A percentile compares a stretch with the other conserved stretches of the same genome.
These are phyloP conservation scores for Suillus sp. DNA, from an alignment of 768 basidiomycete genomes.

Conservation along the genomic window DNA sequence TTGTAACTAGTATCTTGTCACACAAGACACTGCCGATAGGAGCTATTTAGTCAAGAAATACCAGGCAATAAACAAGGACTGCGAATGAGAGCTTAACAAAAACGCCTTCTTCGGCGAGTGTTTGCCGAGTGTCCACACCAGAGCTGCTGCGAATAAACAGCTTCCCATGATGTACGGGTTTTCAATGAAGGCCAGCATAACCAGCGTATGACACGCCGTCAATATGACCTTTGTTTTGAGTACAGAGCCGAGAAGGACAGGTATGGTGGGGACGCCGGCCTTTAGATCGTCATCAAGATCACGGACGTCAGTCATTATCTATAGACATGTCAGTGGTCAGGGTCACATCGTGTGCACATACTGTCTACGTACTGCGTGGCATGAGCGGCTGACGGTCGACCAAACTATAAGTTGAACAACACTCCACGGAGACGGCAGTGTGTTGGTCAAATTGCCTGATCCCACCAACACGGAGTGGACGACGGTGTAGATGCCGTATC, in stretches of 20 bases:
- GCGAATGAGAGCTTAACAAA: not conserved
- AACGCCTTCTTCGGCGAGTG: not conserved
- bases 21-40: no score
- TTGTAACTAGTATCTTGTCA: no score
- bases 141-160: not conserved
- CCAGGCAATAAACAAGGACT: not conserved
- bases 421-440: not conserved
- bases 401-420: not conserved
- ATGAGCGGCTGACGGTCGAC: not conserved
- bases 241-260: not conserved
- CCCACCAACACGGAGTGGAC: not conserved
- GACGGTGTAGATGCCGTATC: not conserved
- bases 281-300: not conserved
- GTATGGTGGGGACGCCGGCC: not conserved
- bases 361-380: not conserved
- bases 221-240: not conserved
- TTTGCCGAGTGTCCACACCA: not conserved
- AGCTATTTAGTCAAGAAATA: no score
- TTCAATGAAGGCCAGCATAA: not conserved
- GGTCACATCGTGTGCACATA: no score
- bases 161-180: not conserved
- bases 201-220: not conserved
- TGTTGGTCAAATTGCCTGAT: not conserved
- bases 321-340: not conserved
- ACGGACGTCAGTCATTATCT: not conserved